These are phyloP conservation scores for Calocybe indica DNA, from an alignment of 768 basidiomycete species.

Conservation along the genomic window DNA sequence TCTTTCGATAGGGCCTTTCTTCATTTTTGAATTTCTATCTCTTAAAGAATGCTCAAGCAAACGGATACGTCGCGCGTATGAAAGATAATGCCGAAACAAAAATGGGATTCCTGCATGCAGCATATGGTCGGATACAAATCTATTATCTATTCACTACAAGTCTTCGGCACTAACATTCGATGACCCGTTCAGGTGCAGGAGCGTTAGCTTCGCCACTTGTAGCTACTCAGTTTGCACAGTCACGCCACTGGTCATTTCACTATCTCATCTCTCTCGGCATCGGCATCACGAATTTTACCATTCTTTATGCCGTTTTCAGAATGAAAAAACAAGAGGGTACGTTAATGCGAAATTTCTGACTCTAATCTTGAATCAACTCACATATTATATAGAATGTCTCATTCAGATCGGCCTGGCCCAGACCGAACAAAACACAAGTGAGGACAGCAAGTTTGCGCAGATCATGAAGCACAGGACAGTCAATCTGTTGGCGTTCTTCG, in stretches of 20 bases:
- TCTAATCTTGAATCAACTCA: background rate
- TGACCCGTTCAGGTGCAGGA: conserved; percentile 29
- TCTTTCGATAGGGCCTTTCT: background rate
- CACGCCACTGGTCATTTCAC: conserved; percentile 47
- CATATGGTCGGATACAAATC: conserved; percentile 36
- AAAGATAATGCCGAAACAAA: conserved; percentile 45
- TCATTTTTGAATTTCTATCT: conserved; percentile 22
- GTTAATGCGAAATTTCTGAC: background rate
- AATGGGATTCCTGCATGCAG: conserved; percentile 59
- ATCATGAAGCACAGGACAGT: conserved; percentile 48
- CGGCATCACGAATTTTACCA: background rate
- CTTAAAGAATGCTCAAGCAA: conserved; percentile 46
- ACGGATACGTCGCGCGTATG: conserved; percentile 55
- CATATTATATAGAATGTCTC: conserved; percentile 37
- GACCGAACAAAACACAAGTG: conserved; percentile 24
- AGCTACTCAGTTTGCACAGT: conserved; percentile 53
- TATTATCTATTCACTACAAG: background rate
- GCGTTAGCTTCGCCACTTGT: conserved; percentile 48
- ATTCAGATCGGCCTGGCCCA: conserved; percentile 38
- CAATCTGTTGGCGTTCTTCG: conserved; percentile 58
- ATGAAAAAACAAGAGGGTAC: background rate
- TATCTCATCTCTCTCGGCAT: conserved; percentile 49
- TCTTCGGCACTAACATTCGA: background rate
- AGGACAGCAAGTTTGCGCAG: conserved; percentile 36
- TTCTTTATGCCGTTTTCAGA: background rate